A percentile compares a stretch with the other conserved stretches of the same genome.
phyloP scores from a whole-genome alignment of 1,284 basidiomycete species.

The Naganishia sp. region DNA sequence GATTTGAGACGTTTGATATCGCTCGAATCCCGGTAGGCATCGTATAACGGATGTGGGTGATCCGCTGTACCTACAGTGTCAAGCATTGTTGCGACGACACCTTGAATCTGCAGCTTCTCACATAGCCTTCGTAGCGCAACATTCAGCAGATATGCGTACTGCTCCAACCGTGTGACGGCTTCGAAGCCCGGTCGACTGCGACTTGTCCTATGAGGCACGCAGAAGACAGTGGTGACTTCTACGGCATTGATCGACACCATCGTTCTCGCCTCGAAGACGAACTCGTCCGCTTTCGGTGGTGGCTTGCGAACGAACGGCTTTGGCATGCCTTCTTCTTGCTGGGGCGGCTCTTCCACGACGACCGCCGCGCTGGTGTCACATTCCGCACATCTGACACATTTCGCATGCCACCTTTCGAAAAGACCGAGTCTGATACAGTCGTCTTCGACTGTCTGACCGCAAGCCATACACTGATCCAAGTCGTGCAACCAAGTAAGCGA shows the following conservation, averaged over 20 bases:
- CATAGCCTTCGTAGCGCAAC: constrained; percentile 92
- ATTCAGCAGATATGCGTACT: constrained; percentile 95
- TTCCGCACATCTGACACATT: constrained; percentile 77
- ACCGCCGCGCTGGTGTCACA: constrained; percentile 74
- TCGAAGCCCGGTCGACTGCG: constrained; percentile 77
- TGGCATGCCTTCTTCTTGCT: constrained; percentile 42
- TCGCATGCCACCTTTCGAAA: constrained; percentile 93
- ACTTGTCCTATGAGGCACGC: constrained; percentile 71
- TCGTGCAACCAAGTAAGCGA: constrained; percentile 48
- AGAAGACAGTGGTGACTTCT: constrained; percentile 64
- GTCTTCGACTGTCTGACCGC: constrained; percentile 89
- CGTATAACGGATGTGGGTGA: constrained; percentile 42
- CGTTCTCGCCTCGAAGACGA: constrained; percentile 67
- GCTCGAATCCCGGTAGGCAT: constrained; percentile 74
- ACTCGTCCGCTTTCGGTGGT: constrained; percentile 73
- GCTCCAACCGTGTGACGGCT: constrained; percentile 89
- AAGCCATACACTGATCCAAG: constrained; percentile 85
- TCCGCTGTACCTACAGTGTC: neutral
- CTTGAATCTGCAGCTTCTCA: constrained; percentile 73
- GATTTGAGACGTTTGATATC: constrained; percentile 93
- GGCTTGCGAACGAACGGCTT: constrained; percentile 61
- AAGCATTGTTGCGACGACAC: constrained; percentile 53
- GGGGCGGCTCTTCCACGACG: constrained; percentile 57
- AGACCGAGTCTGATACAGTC: constrained; percentile 92
- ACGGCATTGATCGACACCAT: constrained; percentile 47